These are phyloP conservation scores for Chaetomium tenue DNA, from an alignment of 495 filamentous ascomycete species.

Conservation along the genomic window DNA sequence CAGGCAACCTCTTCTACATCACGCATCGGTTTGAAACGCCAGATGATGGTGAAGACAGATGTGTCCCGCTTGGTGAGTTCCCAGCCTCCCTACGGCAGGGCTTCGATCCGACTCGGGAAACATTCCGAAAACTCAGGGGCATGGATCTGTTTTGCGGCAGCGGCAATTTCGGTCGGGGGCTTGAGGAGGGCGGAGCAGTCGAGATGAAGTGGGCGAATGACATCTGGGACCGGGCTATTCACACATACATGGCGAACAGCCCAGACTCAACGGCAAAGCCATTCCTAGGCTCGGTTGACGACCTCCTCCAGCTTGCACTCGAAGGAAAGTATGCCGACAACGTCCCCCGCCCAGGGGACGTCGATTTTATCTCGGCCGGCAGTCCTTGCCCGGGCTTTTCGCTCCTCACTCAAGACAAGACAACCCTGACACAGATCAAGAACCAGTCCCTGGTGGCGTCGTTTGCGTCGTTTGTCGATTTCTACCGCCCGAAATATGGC, in stretches of 20 bases:
- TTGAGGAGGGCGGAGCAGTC: conserved; percentile 68
- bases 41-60: conserved; percentile 11
- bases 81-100: conserved; percentile 52
- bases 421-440: conserved; percentile 46
- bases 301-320: conserved; percentile 58
- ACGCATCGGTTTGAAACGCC: conserved; percentile 36
- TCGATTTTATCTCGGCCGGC: conserved; percentile 69
- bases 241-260: conserved; percentile 65
- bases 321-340: conserved; percentile 43
- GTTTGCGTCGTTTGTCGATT: conserved; percentile 68
- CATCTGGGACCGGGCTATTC: conserved; percentile 58
- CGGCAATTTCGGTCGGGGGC: conserved; percentile 68
- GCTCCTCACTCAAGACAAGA: conserved; percentile 52
- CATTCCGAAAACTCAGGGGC: conserved; percentile 46
- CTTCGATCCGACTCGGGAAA: conserved; percentile 44
- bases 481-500: conserved; percentile 69
- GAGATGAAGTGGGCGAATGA: conserved; percentile 65
- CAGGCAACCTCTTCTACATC: conserved; percentile 64
- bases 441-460: conserved; percentile 72
- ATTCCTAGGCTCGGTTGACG: conserved; percentile 67
- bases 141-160: conserved; percentile 72
- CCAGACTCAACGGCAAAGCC: conserved; percentile 39
- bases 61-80: conserved; percentile 31
- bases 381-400: conserved; percentile 76
- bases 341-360: conserved; percentile 57